Evolutionary conservation across 305 asterid genomes (phyloP).

Genomic region (Rubia occidens): DNA sequence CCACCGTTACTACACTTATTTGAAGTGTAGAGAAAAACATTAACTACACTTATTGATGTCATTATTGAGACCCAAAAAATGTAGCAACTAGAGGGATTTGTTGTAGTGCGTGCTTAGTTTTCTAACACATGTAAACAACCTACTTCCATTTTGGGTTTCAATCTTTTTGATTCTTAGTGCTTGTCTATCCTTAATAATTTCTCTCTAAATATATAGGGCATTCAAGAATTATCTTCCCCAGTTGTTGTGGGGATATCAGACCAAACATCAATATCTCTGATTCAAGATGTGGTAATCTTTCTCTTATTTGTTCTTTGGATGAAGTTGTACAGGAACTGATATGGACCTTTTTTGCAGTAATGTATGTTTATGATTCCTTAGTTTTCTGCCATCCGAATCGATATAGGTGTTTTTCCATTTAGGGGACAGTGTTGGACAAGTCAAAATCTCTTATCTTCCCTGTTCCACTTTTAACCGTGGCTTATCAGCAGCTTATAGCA

Average conservation of each 20-base stretch:
- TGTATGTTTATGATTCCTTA: not conserved
- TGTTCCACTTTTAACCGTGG: slow-evolving; percentile 66
- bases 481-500: slow-evolving; percentile 92
- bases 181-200: slow-evolving; percentile 11
- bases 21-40: too few species aligned
- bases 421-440: slow-evolving; percentile 67
- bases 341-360: not conserved
- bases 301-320: not conserved
- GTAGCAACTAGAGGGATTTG: too few species aligned
- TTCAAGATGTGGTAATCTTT: slow-evolving; percentile 60
- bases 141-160: not conserved
- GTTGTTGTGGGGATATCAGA: slow-evolving; percentile 45
- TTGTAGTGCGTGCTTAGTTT: not conserved
- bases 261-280: slow-evolving; percentile 43
- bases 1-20: too few species aligned
- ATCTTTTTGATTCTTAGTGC: not conserved
- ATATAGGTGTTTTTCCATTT: slow-evolving; percentile 18
- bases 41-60: too few species aligned
- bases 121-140: not conserved
- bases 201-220: slow-evolving; percentile 50
- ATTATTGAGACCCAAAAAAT: too few species aligned
- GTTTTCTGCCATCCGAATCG: slow-evolving; percentile 18
- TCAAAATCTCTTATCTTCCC: slow-evolving; percentile 65
- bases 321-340: not conserved
- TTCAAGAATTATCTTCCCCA: slow-evolving; percentile 71